Evolutionary conservation across 2,329 filamentous ascomycete species (phyloP), one percentile per base, ranked within the genome.

Genomic region (Fusarium sp.): DNA sequence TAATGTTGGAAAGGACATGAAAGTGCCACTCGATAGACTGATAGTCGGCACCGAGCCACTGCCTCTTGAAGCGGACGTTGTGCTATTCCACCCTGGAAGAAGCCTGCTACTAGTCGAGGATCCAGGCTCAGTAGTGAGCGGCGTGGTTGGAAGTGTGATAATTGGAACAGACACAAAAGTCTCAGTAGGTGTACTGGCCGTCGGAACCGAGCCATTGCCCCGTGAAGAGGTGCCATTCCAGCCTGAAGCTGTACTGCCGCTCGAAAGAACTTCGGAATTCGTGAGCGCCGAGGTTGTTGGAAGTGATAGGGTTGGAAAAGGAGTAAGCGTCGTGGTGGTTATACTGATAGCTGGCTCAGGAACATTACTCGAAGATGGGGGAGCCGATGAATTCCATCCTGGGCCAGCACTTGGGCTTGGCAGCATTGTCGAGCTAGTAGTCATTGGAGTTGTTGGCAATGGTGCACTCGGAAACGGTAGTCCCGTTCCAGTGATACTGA

Each of bases 351-450:
- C 62, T 9, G 63, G 43, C 16, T 45, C 28, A 9, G 54, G 55
- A 12, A 4, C 11, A 7, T 55, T 66, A 5, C 32, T 16, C 10
- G 25, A 48, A 2, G 61, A 20, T 4, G 40, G 14, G 20, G 56
- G 61, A 11, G 21, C 25, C 4, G 63, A 62, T 21, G 8, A 8
- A 47, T 66, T 66, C 62, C 59, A 46, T 42, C 20, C 27, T 37
- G 62, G 46, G 5, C 16, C 28, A 12, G 27, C 21, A 53, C 49
- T 21, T 14, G 7, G 11, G 4, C 43, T 59, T 13, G 54, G 20
- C 3, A 21, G 27, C 20, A 32, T 23, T 9, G 2, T 13, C 41
- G 55, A 57, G 3, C 28, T 30, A 6, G 34, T 43, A 3, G 23
- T 23, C 0, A 37, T 2, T 7, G 59, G 34, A 4, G 23, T 14